Evolutionary conservation across 1,284 basidiomycete species (phyloP).

Genomic region (Papiliotrema fonsecae): DNA sequence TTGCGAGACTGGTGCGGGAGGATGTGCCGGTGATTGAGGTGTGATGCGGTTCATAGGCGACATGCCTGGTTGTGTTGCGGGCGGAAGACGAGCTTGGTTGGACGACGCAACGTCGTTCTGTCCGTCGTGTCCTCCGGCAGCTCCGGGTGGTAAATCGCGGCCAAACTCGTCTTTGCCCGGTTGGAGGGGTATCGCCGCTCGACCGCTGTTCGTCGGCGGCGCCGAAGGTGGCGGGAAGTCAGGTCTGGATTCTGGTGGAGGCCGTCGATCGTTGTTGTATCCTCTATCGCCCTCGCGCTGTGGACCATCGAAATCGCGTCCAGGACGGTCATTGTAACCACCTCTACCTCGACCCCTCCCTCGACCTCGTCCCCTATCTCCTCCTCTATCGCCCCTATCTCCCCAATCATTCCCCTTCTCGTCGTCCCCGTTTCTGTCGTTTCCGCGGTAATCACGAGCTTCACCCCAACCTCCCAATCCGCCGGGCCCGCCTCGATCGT

Average conservation of each 20-base stretch:
- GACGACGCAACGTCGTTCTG: no score
- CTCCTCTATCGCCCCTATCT: not conserved
- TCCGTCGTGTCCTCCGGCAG: no score
- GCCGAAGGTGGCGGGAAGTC: not conserved
- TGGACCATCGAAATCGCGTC: not conserved
- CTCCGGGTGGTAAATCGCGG: conserved; percentile 7
- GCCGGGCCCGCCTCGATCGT: not conserved
- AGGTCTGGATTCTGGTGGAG: no score
- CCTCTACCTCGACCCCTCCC: conserved; percentile 2
- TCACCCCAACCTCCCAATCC: not conserved
- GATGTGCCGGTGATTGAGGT: no score
- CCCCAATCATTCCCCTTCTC: not conserved
- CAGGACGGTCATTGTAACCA: not conserved
- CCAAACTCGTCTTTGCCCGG: conserved; percentile 20
- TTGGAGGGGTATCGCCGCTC: conserved; percentile 7
- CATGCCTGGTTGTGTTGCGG: no score
- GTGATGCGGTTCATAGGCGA: no score
- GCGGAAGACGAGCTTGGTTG: no score
- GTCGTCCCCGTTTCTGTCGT: not conserved
- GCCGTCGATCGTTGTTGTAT: no score
- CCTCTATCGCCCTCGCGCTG: no score
- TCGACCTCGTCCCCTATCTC: conserved; percentile 2
- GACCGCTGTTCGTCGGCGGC: not conserved
- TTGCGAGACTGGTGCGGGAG: no score
- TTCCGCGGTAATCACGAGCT: not conserved